Evolutionary conservation across 495 filamentous ascomycete species (phyloP).

Genomic region (Viridothelium virens): DNA sequence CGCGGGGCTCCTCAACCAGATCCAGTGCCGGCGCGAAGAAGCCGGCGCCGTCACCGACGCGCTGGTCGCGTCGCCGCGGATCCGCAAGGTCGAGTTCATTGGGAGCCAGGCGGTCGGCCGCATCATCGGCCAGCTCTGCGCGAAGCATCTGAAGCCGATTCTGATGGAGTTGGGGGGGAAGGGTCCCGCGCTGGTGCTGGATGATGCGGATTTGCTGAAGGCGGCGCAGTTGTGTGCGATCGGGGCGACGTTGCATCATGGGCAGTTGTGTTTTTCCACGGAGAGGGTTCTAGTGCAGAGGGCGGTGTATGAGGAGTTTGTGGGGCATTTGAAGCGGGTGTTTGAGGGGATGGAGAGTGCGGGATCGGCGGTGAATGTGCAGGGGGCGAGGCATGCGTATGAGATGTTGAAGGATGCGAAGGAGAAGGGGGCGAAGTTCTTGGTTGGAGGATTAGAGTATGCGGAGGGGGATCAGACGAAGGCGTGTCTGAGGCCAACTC

Average conservation of each 20-base stretch:
- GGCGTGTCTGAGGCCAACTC: slow-evolving; percentile 9
- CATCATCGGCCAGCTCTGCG: slow-evolving; percentile 22
- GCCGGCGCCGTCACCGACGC: neutral
- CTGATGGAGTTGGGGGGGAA: slow-evolving; percentile 29
- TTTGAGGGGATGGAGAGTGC: slow-evolving; percentile 13
- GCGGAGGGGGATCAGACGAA: slow-evolving; percentile 5
- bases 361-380: slow-evolving; percentile 15
- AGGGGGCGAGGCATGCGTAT: slow-evolving; percentile 21
- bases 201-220: slow-evolving; percentile 24
- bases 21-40: slow-evolving; percentile 7
- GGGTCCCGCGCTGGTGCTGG: slow-evolving; percentile 22
- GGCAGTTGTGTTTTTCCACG: slow-evolving; percentile 29
- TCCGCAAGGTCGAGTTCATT: slow-evolving; percentile 28
- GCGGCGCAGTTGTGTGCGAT: slow-evolving; percentile 20
- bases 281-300: slow-evolving; percentile 23
- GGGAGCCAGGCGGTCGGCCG: slow-evolving; percentile 22
- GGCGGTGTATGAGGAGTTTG: slow-evolving; percentile 8
- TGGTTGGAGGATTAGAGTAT: slow-evolving; percentile 7
- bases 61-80: slow-evolving; percentile 11
- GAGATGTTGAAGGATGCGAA: slow-evolving; percentile 15
- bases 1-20: slow-evolving; percentile 8
- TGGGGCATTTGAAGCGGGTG: slow-evolving; percentile 18
- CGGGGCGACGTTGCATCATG: slow-evolving; percentile 25
- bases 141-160: slow-evolving; percentile 25
- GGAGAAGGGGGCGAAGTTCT: slow-evolving; percentile 5